Percentiles rank a stretch among this genome's conserved stretches.
Conservation (phyloP, 371 early-diverging fungal species). For the Nematocida minor region DNA sequence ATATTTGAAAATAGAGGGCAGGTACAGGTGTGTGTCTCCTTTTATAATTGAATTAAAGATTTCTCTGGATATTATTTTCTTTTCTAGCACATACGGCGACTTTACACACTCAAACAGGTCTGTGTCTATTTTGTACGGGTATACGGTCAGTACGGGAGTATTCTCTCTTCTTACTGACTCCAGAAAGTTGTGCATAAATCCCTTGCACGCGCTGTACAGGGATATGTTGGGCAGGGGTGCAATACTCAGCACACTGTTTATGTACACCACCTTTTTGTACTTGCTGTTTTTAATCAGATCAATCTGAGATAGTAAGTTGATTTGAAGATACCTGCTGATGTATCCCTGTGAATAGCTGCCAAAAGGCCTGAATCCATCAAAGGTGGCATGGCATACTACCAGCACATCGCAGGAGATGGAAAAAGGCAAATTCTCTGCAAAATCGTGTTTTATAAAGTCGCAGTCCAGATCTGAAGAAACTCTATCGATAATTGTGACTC, state of each 20-base stretch:
- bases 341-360: slow-evolving; percentile 3
- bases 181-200: slow-evolving; percentile 54
- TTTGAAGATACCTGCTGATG: slow-evolving; percentile 14
- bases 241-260: slow-evolving; percentile 52
- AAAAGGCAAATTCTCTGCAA: neutral
- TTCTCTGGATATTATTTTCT: slow-evolving; percentile 27
- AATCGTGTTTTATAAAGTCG: slow-evolving; percentile 44
- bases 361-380: slow-evolving; percentile 47
- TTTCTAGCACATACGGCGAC: slow-evolving; percentile 37
- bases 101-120: slow-evolving; percentile 53
- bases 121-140: slow-evolving; percentile 62
- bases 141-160: slow-evolving; percentile 44
- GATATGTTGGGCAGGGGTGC: slow-evolving; percentile 49
- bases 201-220: slow-evolving; percentile 56
- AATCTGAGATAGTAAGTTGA: slow-evolving; percentile 48
- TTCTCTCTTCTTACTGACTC: slow-evolving; percentile 57
- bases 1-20: slow-evolving; percentile 45
- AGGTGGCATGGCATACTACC: slow-evolving; percentile 54
- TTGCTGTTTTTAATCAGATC: slow-evolving; percentile 28
- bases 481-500: slow-evolving; percentile 31
- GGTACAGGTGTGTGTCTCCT: slow-evolving; percentile 40
- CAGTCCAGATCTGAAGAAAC: neutral
- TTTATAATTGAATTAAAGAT: slow-evolving; percentile 46
- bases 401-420: slow-evolving; percentile 52
- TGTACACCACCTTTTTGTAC: slow-evolving; percentile 57